Percentiles rank a stretch among this genome's conserved stretches.
Conservation (phyloP, 768 basidiomycete genomes). For the Boletus tomentosulus region DNA sequence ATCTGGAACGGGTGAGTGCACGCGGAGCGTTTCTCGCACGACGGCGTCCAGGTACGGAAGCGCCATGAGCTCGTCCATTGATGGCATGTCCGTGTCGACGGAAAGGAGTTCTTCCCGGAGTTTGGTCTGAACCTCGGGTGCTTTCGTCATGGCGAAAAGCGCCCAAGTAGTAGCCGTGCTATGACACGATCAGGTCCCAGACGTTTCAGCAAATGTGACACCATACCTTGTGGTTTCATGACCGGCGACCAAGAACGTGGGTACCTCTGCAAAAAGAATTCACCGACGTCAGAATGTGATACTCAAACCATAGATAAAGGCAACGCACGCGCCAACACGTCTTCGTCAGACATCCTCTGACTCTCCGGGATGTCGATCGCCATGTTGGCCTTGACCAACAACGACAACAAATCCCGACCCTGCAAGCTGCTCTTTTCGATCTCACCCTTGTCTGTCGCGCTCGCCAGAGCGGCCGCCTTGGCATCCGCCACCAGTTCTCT, state of each 20-base stretch:
- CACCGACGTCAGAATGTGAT: neutral
- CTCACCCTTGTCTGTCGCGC: conserved; percentile 23
- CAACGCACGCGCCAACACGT: conserved; percentile 51
- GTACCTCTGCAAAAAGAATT: neutral
- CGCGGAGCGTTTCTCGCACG: conserved; percentile 55
- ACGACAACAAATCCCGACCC: conserved; percentile 54
- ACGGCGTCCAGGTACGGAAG: conserved; percentile 70
- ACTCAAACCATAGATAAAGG: no score
- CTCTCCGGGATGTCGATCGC: conserved; percentile 46
- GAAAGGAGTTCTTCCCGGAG: conserved; percentile 28
- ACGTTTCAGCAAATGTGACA: neutral
- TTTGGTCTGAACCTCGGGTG: neutral
- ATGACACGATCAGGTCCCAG: neutral
- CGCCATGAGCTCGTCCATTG: conserved; percentile 64
- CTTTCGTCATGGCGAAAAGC: neutral
- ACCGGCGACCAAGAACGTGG: neutral
- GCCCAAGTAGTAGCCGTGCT: neutral
- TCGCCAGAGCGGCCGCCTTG: conserved; percentile 20
- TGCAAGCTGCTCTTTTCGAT: conserved; percentile 33
- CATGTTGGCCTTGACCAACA: conserved; percentile 33
- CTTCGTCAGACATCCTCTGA: conserved; percentile 58
- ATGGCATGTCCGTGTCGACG: conserved; percentile 51
- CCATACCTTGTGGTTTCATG: neutral
- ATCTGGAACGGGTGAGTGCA: conserved; percentile 43
- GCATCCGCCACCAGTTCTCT: neutral